Conservation (phyloP, 2,329 filamentous ascomycete species). For the Fusarium hostae region DNA sequence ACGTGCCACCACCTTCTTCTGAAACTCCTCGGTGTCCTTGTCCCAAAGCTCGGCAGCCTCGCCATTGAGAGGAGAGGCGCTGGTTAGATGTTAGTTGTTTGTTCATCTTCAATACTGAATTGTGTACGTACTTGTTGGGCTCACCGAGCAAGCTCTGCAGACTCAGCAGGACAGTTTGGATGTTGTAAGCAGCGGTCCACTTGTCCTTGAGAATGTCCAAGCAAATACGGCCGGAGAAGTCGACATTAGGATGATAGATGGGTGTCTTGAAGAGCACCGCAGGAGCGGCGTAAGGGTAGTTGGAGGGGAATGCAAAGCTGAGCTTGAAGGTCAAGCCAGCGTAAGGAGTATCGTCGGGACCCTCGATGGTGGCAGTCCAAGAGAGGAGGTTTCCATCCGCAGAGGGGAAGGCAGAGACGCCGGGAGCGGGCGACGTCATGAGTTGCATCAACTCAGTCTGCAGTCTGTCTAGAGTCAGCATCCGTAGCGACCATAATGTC, state of each 20-base stretch:
- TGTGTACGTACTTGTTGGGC: conserved; percentile 87
- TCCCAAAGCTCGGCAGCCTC: conserved; percentile 98
- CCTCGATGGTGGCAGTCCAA: conserved; percentile 94
- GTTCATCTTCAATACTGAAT: background rate
- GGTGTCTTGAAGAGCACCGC: conserved; percentile 97
- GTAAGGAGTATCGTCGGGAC: conserved; percentile 92
- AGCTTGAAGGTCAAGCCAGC: conserved; percentile 90
- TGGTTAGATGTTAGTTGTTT: conserved; percentile 34
- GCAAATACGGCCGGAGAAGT: conserved; percentile 96
- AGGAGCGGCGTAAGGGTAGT: conserved; percentile 92
- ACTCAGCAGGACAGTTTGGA: conserved; percentile 91
- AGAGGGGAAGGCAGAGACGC: conserved; percentile 93
- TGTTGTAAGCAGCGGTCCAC: conserved; percentile 98
- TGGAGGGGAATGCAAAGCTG: conserved; percentile 86
- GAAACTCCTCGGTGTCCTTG: conserved; percentile 85
- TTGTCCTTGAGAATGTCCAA: conserved; percentile 99
- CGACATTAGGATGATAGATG: conserved; percentile 98
- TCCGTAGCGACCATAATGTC: background rate
- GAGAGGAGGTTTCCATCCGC: conserved; percentile 88
- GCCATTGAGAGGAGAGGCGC: conserved; percentile 92
- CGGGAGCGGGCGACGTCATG: conserved; percentile 94
- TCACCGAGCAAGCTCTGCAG: conserved; percentile 95
- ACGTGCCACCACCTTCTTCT: conserved; percentile 74
- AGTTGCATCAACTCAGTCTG: conserved; percentile 98
- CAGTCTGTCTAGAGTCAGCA: conserved; percentile 66